Percentiles rank a stretch among this genome's conserved stretches.
These are phyloP conservation scores for Fusarium torreyae DNA, from an alignment of 2,329 filamentous ascomycete species.

Conservation along the genomic window DNA sequence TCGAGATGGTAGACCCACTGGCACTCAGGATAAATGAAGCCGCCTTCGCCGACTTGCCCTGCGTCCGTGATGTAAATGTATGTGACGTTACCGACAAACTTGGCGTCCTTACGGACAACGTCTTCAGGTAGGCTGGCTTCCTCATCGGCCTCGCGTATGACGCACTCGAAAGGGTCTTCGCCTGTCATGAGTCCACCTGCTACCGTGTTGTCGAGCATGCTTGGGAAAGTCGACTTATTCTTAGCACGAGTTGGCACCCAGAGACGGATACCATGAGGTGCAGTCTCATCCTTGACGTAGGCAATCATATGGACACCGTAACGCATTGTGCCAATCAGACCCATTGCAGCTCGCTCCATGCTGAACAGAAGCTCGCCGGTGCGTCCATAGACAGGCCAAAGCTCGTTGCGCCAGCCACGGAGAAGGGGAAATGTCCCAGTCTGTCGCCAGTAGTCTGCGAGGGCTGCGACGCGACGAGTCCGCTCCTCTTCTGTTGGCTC, in stretches of 20 bases:
- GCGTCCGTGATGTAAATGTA: conserved; percentile 87
- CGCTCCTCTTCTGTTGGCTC: conserved; percentile 74
- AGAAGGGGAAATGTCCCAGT: conserved; percentile 81
- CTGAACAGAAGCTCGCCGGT: conserved; percentile 76
- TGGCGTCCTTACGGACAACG: conserved; percentile 73
- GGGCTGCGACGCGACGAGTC: conserved; percentile 68
- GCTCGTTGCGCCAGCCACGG: conserved; percentile 83
- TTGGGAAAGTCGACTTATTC: conserved; percentile 87
- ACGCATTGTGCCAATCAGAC: conserved; percentile 81
- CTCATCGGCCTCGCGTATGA: conserved; percentile 89
- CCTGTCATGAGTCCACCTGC: conserved; percentile 84
- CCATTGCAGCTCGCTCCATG: conserved; percentile 82
- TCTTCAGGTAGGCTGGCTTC: conserved; percentile 85
- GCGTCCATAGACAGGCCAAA: conserved; percentile 82
- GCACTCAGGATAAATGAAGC: conserved; percentile 88
- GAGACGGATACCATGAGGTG: conserved; percentile 75
- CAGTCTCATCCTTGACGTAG: conserved; percentile 67
- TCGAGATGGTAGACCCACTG: conserved; percentile 94
- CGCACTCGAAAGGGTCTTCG: conserved; percentile 84
- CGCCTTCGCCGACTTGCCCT: conserved; percentile 83
- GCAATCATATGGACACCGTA: conserved; percentile 89
- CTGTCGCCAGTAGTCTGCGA: conserved; percentile 78
- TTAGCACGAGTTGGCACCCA: conserved; percentile 87
- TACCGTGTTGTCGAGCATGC: conserved; percentile 96
- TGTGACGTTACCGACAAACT: conserved; percentile 78